Evolutionary conservation across 148 eudicot species (phyloP).

Genomic region (Arbutus unedo): DNA sequence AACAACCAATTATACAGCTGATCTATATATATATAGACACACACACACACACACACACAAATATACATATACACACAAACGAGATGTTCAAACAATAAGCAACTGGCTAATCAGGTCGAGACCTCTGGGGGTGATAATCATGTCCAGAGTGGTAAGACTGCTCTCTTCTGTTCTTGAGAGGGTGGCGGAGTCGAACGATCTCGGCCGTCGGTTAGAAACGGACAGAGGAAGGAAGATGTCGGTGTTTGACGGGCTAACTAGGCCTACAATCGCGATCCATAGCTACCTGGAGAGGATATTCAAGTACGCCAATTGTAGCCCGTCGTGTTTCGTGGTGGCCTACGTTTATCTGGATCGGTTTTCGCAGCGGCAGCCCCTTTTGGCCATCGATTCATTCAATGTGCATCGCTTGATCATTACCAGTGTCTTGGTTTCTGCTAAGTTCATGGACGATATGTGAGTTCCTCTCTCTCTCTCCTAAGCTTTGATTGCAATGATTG

Average conservation of each 20-base stretch:
- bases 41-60: too few species aligned
- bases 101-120: conserved; percentile 32
- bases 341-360: conserved; percentile 79
- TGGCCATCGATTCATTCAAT: conserved; percentile 66
- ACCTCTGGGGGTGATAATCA: conserved; percentile 19
- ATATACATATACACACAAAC: not conserved
- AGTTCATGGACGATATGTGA: conserved; percentile 87
- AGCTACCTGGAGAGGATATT: conserved; percentile 72
- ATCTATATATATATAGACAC: not conserved
- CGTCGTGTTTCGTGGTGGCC: conserved; percentile 64
- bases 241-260: conserved; percentile 56
- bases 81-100: not conserved
- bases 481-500: not conserved
- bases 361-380: conserved; percentile 50
- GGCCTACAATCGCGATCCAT: conserved; percentile 60
- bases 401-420: conserved; percentile 78
- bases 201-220: conserved; percentile 18
- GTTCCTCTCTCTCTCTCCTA: conserved; percentile 20
- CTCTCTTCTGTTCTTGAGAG: conserved; percentile 56
- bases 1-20: not conserved
- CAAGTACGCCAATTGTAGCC: conserved; percentile 76
- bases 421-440: conserved; percentile 71
- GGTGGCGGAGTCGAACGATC: conserved; percentile 60
- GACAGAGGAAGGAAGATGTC: conserved; percentile 31
- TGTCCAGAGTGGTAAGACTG: conserved; percentile 43